These are phyloP conservation scores for Ceratocystis variospora DNA, from an alignment of 2,329 filamentous ascomycete genomes.

Conservation along the genomic window DNA sequence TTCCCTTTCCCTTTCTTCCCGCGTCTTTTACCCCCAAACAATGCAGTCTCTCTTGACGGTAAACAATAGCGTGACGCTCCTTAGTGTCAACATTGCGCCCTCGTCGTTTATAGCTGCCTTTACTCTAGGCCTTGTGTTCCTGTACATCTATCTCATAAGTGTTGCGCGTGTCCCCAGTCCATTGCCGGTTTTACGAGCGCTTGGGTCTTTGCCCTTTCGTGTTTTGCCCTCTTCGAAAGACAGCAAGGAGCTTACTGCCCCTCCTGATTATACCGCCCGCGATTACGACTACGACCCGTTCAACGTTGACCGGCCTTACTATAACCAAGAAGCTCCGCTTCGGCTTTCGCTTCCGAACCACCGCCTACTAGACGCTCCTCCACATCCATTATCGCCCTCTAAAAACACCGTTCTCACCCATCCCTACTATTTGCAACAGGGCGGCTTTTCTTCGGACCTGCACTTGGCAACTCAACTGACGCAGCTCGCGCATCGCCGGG, in stretches of 20 bases:
- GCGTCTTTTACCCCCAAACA: slow-evolving; percentile 22
- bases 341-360: neutral
- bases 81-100: slow-evolving; percentile 45
- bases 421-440: slow-evolving; percentile 16
- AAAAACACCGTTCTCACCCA: slow-evolving; percentile 11
- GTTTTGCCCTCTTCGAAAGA: slow-evolving; percentile 6
- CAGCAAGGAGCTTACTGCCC: neutral
- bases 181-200: slow-evolving; percentile 17
- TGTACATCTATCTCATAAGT: slow-evolving; percentile 33
- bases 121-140: slow-evolving; percentile 36
- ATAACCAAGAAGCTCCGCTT: neutral
- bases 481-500: slow-evolving; percentile 11
- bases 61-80: slow-evolving; percentile 47
- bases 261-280: neutral
- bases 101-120: slow-evolving; percentile 43
- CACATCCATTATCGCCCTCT: slow-evolving; percentile 1
- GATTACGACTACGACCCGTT: slow-evolving; percentile 15
- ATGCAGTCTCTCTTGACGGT: slow-evolving; percentile 48
- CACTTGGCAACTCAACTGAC: slow-evolving; percentile 17
- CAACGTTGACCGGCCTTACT: slow-evolving; percentile 4
- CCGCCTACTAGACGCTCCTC: neutral
- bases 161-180: slow-evolving; percentile 16
- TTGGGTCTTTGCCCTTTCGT: slow-evolving; percentile 7
- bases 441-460: slow-evolving; percentile 17
- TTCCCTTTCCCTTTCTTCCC: neutral